Conservation (phyloP, 1,284 basidiomycete genomes). For the Mycena sp. region DNA sequence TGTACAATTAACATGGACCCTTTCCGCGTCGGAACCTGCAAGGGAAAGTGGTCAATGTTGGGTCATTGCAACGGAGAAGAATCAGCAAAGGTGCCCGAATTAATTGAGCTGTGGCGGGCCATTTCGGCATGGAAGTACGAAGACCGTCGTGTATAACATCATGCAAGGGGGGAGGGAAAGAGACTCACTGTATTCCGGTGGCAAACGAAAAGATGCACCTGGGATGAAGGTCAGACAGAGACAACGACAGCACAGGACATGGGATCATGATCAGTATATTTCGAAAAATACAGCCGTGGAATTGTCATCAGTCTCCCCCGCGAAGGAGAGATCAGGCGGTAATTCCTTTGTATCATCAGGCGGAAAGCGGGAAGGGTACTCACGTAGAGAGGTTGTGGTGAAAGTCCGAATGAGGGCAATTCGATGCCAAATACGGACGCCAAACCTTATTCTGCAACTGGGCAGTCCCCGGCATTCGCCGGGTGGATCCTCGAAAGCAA, state of each 20-base stretch:
- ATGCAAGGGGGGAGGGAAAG: conserved; percentile 15
- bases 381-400: conserved; percentile 34
- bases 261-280: conserved; percentile 53
- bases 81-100: conserved; percentile 78
- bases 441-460: too few species aligned
- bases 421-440: too few species aligned
- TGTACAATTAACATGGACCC: too few species aligned
- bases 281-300: conserved; percentile 80
- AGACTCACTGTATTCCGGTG: not conserved
- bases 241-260: conserved; percentile 9
- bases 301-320: conserved; percentile 67
- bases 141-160: conserved; percentile 85
- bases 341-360: conserved; percentile 76
- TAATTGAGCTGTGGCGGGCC: conserved; percentile 89
- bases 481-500: too few species aligned
- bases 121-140: conserved; percentile 85
- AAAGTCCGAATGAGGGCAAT: too few species aligned
- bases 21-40: not conserved
- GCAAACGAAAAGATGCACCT: conserved; percentile 1
- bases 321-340: conserved; percentile 71
- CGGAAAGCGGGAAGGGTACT: conserved; percentile 36
- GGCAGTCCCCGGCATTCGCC: too few species aligned
- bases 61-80: conserved; percentile 1
- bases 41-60: too few species aligned
- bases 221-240: conserved; percentile 22